Evolutionary conservation across 140 eudicot genomes (phyloP).

Genomic region (Ambrosia hybrid): DNA sequence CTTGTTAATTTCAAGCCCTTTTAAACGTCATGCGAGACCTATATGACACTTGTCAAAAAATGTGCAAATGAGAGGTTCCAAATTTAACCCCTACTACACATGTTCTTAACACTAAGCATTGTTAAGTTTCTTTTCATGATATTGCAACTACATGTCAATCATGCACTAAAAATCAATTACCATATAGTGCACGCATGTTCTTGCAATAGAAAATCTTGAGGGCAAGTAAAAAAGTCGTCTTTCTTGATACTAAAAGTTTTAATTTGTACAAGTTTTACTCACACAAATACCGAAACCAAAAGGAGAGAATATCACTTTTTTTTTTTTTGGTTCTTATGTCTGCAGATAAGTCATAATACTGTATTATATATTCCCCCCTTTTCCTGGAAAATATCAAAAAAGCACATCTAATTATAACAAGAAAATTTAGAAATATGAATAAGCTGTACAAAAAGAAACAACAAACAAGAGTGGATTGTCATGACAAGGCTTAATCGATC

Average conservation of each 20-base stretch:
- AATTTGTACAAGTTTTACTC: not conserved
- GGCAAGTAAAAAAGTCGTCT: not conserved
- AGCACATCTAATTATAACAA: not conserved
- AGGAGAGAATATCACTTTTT: not conserved
- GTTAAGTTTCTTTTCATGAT: not conserved
- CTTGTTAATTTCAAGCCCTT: too few species aligned
- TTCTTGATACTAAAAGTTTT: not conserved
- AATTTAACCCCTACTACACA: too few species aligned
- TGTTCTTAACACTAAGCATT: not conserved
- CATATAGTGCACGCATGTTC: not conserved
- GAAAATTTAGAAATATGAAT: not conserved
- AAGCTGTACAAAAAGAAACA: conserved; percentile 1
- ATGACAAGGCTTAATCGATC: conserved; percentile 14
- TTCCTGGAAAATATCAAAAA: not conserved
- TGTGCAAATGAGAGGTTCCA: too few species aligned
- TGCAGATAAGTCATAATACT: not conserved
- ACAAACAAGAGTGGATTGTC: conserved; percentile 16
- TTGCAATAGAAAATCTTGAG: not conserved
- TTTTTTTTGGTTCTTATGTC: not conserved
- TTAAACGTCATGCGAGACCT: too few species aligned
- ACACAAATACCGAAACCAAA: too few species aligned
- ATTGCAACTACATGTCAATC: not conserved
- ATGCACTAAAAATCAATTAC: not conserved
- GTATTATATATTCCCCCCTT: not conserved
- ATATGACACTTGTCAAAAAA: too few species aligned